A percentile compares a stretch with the other conserved stretches of the same genome.
Conservation (phyloP, 106 monocot species). For the Dendrobium huoshanense region DNA sequence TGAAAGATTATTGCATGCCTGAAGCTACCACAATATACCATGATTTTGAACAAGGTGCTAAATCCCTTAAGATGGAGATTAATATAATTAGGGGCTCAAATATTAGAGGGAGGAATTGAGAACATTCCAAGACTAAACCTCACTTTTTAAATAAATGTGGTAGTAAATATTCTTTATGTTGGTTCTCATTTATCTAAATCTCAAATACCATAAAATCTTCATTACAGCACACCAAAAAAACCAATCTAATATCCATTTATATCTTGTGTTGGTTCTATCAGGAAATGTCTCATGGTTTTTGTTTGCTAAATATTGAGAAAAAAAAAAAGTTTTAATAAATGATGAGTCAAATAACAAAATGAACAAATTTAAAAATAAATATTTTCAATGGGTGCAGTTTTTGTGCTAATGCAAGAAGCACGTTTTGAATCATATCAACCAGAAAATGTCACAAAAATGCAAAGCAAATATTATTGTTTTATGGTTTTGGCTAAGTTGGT, state of each 20-base stretch:
- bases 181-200: neutral
- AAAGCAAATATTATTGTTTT: neutral
- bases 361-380: too few species aligned
- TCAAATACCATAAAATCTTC: neutral
- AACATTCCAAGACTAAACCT: neutral
- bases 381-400: too few species aligned
- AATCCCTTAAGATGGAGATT: neutral
- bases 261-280: neutral
- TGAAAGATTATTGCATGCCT: too few species aligned
- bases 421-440: neutral
- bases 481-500: neutral
- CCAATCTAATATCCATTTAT: neutral
- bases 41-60: neutral
- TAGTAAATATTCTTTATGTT: neutral
- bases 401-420: neutral
- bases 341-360: too few species aligned
- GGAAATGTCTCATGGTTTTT: neutral
- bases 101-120: too few species aligned
- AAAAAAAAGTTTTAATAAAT: neutral
- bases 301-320: neutral
- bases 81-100: neutral
- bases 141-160: neutral
- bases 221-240: neutral
- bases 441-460: neutral
- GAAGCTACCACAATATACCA: neutral